Evolutionary conservation across 495 filamentous ascomycete species (phyloP).

Genomic region (Hypoxylon trugodes): DNA sequence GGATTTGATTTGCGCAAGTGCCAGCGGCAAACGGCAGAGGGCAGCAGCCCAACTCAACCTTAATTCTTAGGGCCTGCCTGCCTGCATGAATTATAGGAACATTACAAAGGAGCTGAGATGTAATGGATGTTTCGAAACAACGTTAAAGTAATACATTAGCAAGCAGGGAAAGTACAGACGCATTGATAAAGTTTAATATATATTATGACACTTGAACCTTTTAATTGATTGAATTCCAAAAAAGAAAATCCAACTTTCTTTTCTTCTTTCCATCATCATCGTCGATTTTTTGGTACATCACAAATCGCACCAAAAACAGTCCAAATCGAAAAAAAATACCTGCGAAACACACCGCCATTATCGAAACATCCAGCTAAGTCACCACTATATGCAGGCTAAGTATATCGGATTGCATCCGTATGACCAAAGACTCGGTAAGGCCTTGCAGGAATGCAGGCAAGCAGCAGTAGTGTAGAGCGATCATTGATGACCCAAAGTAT

Average conservation of each 20-base stretch:
- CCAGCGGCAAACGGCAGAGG: neutral
- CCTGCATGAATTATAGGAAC: neutral
- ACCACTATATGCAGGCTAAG: neutral
- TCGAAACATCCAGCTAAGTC: neutral
- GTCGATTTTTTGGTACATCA: neutral
- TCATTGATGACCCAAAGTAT: neutral
- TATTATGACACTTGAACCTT: conserved; percentile 10
- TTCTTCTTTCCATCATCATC: neutral
- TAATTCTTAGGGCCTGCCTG: conserved; percentile 4
- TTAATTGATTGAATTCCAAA: neutral
- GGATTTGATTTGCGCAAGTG: conserved; percentile 11
- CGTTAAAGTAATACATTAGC: no score
- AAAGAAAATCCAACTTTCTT: conserved; percentile 1
- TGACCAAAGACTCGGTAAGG: conserved; percentile 3
- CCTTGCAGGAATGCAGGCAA: no score
- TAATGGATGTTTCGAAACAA: no score
- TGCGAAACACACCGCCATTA: conserved; percentile 19
- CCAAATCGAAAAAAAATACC: conserved; percentile 10
- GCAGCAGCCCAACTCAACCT: conserved; percentile 6
- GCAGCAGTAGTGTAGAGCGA: no score
- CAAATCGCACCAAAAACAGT: neutral
- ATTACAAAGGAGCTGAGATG: no score
- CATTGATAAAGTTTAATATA: neutral
- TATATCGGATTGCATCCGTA: neutral
- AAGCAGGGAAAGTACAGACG: neutral